A percentile compares a stretch with the other conserved stretches of the same genome.
Evolutionary conservation across 305 asterid genomes (phyloP).

Genomic region (Plantago lanceolata): DNA sequence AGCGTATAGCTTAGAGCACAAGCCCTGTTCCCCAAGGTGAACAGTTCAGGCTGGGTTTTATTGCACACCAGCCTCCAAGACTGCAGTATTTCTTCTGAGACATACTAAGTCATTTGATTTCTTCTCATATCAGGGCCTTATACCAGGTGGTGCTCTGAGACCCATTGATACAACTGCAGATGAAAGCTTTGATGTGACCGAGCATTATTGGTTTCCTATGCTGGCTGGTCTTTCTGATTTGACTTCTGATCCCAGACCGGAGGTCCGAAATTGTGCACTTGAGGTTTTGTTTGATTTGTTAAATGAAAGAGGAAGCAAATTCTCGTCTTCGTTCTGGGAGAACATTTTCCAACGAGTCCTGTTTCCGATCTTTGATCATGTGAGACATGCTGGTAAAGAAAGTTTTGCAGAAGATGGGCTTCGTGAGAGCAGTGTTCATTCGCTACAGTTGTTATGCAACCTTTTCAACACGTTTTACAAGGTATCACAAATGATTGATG

Average conservation of each 20-base stretch:
- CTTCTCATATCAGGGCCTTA: slow-evolving; percentile 69
- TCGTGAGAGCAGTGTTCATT: slow-evolving; percentile 87
- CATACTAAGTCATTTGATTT: slow-evolving; percentile 21
- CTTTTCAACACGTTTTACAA: slow-evolving; percentile 97
- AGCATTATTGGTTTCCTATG: slow-evolving; percentile 99
- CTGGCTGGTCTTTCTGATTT: slow-evolving; percentile 98
- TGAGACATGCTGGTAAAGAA: slow-evolving; percentile 84
- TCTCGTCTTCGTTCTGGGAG: slow-evolving; percentile 94
- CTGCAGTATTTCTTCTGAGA: slow-evolving; percentile 4
- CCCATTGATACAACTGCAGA: slow-evolving; percentile 65
- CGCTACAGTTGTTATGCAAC: slow-evolving; percentile 91
- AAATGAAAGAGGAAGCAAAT: slow-evolving; percentile 95
- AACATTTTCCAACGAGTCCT: slow-evolving; percentile 83
- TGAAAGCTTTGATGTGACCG: slow-evolving; percentile 81
- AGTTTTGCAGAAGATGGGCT: slow-evolving; percentile 73
- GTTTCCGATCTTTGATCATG: slow-evolving; percentile 95
- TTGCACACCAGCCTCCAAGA: too few species aligned
- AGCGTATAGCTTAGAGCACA: not conserved
- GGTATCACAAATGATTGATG: slow-evolving; percentile 43
- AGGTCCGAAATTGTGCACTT: slow-evolving; percentile 95
- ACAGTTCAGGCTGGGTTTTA: not conserved
- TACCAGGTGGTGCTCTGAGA: slow-evolving; percentile 94
- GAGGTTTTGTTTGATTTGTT: slow-evolving; percentile 97
- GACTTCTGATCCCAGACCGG: slow-evolving; percentile 94
- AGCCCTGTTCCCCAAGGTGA: not conserved